These are phyloP conservation scores for Tetracladium marchalianum DNA, from an alignment of 495 filamentous ascomycete species.

Conservation along the genomic window DNA sequence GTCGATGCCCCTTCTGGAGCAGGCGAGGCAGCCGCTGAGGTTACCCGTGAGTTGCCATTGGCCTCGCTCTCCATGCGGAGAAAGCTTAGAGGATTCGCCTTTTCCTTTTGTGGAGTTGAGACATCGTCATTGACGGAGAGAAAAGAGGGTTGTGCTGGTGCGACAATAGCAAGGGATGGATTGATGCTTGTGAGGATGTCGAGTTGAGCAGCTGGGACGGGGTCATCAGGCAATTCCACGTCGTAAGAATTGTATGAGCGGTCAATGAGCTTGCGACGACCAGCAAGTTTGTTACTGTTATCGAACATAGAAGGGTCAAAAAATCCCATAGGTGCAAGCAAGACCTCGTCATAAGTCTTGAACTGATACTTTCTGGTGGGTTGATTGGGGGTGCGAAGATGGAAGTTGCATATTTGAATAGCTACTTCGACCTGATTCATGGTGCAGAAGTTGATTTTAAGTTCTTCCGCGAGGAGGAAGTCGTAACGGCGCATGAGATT, in stretches of 20 bases:
- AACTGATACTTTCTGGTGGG: conserved; percentile 86
- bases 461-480: conserved; percentile 85
- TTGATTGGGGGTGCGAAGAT: conserved; percentile 77
- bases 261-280: conserved; percentile 67
- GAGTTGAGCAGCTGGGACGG: conserved; percentile 73
- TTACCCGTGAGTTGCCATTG: conserved; percentile 55
- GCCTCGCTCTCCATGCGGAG: conserved; percentile 46
- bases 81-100: conserved; percentile 41
- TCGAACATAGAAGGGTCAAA: conserved; percentile 85
- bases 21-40: conserved; percentile 79
- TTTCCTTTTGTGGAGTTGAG: conserved; percentile 44
- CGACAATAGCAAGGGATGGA: conserved; percentile 37
- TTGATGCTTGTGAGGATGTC: conserved; percentile 62
- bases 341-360: conserved; percentile 90
- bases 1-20: conserved; percentile 66
- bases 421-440: conserved; percentile 76
- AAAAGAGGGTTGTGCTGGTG: conserved; percentile 5
- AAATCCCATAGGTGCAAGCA: conserved; percentile 81
- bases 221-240: conserved; percentile 73
- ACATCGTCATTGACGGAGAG: conserved; percentile 23
- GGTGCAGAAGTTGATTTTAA: conserved; percentile 83
- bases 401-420: conserved; percentile 74
- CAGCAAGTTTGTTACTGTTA: conserved; percentile 63
- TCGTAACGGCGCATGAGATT: conserved; percentile 86
- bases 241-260: conserved; percentile 92